These are phyloP conservation scores for Leavenworthia alabamica DNA, from an alignment of 345 rosid genomes.

Conservation along the genomic window DNA sequence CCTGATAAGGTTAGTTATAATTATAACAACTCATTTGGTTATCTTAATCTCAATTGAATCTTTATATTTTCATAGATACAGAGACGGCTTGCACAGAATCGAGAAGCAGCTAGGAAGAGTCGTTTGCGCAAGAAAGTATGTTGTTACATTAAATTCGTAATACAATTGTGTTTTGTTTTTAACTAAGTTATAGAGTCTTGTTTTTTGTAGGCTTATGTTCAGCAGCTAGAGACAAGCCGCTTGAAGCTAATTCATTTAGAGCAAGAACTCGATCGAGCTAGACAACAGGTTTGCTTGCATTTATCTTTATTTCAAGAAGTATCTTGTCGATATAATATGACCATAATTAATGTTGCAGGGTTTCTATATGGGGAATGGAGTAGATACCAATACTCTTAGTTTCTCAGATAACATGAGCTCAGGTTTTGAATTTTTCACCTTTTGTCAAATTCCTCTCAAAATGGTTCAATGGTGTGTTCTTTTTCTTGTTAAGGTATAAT, in stretches of 20 bases:
- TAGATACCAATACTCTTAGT: conserved; percentile 46
- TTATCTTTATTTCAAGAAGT: neutral
- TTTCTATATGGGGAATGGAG: conserved; percentile 42
- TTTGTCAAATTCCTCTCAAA: neutral
- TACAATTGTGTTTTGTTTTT: neutral
- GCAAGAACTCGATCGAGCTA: conserved; percentile 71
- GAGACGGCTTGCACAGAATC: conserved; percentile 92
- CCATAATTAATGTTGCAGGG: conserved; percentile 43
- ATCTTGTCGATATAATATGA: neutral
- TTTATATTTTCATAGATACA: conserved; percentile 45
- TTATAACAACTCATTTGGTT: neutral
- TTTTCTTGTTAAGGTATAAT: conserved; percentile 48
- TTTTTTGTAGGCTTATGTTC: conserved; percentile 78
- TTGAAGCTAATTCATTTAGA: conserved; percentile 77
- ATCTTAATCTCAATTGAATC: neutral
- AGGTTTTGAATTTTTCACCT: conserved; percentile 42
- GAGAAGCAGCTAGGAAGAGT: conserved; percentile 98
- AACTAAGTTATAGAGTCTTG: conserved; percentile 3
- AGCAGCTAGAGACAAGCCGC: conserved; percentile 89
- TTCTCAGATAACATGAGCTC: conserved; percentile 48
- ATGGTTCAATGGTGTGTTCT: neutral
- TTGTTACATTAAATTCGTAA: neutral
- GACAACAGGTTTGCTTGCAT: conserved; percentile 62
- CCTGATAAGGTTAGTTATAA: conserved; percentile 48
- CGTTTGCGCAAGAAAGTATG: conserved; percentile 89